Evolutionary conservation across 2,329 filamentous ascomycete genomes (phyloP).

Genomic region (Fusarium mundagurra): DNA sequence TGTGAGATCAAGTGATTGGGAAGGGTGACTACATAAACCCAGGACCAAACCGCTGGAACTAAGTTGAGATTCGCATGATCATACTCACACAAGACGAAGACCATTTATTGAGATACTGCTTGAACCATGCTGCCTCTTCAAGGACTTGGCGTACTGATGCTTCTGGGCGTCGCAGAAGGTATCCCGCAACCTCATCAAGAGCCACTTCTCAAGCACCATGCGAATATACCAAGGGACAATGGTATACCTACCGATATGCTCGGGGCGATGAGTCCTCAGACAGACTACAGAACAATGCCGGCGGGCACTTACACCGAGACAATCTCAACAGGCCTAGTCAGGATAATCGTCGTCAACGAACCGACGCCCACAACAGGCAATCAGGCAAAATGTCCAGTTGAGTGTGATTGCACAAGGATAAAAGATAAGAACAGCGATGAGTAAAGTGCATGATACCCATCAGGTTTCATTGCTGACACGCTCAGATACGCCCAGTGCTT

Average conservation of each 20-base stretch:
- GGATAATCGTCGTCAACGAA: slow-evolving; percentile 33
- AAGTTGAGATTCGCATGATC: background rate
- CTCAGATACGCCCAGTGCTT: slow-evolving; percentile 45
- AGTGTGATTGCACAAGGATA: slow-evolving; percentile 44
- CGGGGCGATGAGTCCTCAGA: background rate
- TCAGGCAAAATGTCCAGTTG: slow-evolving; percentile 15
- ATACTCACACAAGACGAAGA: background rate
- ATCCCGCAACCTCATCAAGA: background rate
- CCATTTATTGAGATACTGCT: background rate
- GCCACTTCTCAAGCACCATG: background rate
- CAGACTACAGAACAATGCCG: slow-evolving; percentile 40
- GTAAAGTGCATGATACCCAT: slow-evolving; percentile 16
- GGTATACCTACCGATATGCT: background rate
- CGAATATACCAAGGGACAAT: background rate
- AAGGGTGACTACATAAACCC: slow-evolving; percentile 31
- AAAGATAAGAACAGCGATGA: slow-evolving; percentile 39
- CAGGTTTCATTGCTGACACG: background rate
- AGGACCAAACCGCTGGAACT: slow-evolving; percentile 4
- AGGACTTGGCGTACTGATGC: background rate
- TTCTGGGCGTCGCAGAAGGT: background rate
- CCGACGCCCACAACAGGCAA: slow-evolving; percentile 16
- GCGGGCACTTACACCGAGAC: slow-evolving; percentile 40
- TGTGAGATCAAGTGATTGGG: background rate
- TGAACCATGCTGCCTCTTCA: background rate
- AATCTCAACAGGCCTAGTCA: slow-evolving; percentile 15